Base-by-base conservation (phyloP, 306 rosid species). In the Vigna reflexopilosa region DNA sequence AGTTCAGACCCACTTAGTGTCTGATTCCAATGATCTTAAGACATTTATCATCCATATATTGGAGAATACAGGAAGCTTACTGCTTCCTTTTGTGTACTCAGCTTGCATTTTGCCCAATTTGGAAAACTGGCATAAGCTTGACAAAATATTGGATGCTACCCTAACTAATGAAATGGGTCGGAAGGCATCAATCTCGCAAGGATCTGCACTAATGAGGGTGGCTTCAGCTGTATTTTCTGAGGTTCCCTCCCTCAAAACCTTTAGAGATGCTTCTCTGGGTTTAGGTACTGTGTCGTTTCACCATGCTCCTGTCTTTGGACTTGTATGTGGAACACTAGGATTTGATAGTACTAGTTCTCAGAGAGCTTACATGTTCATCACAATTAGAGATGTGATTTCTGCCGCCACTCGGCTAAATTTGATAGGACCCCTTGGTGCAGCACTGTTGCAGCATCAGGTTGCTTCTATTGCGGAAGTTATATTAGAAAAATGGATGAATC, bases 391-490 rank as follows among this genome's bases (percentile, higher is more conserved):
- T 74, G 82, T 89, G 75, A 71, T 93, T 70, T 94, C 98, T 54
- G 96, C 96, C 38, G 97, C 98, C 52, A 90, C 97, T n/a, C 88
- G 98, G 84, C 72, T 94, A 71, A 90, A 91, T 80, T 65, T 94
- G 83, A 90, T 90, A 9, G 96, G 97, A 51, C 97, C 98, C 3
- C 80, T 91, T 51, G 97, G 93, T 45, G 98, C 96, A 6, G 91
- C 96, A 15, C 80, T 90, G 65, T 54, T 93, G 88, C 98, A 91
- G 80, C 98, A 89, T 83, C 93, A 82, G 72, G 75, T 93, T 77
- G 91, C 89, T 63, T 79, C 76, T 28, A 59, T 80, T 71, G 96
- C 97, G 13, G 96, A 94, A 87, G 84, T 42, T 48, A 76, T 86
- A 56, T 75, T 91, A 76, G 75, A 70, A 36, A 88, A 84, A 75